Evolutionary conservation across 108 stramenopile genomes (phyloP).

Genomic region (Cyclotella cryptica): DNA sequence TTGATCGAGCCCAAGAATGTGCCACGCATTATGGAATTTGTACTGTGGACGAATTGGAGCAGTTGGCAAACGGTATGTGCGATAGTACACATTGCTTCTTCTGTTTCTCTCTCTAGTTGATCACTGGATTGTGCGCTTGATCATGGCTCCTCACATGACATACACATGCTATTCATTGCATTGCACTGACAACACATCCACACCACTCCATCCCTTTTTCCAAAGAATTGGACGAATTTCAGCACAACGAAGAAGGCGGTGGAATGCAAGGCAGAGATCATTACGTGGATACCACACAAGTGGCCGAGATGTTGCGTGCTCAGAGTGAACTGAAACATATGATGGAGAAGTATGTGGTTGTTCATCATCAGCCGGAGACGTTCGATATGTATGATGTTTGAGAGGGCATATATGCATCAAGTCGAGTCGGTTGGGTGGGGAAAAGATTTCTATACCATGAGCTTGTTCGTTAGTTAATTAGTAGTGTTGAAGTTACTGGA

Average conservation of each 20-base stretch:
- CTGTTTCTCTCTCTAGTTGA: no score
- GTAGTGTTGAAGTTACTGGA: no score
- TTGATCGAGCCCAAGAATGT: constrained; percentile 26
- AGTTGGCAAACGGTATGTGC: constrained; percentile 15
- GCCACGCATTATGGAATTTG: constrained; percentile 28
- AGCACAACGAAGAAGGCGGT: constrained; percentile 8
- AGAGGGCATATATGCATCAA: neutral
- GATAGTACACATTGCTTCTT: neutral
- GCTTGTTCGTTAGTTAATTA: no score
- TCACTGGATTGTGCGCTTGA: no score
- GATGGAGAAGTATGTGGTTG: constrained; percentile 27
- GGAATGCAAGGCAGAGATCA: constrained; percentile 29
- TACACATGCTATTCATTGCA: no score
- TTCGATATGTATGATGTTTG: constrained; percentile 33
- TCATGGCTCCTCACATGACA: no score
- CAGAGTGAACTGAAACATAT: constrained; percentile 28
- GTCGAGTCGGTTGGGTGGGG: neutral
- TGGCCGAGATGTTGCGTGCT: constrained; percentile 23
- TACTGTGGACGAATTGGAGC: constrained; percentile 20
- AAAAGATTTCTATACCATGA: no score
- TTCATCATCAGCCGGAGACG: constrained; percentile 16
- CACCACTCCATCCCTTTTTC: neutral
- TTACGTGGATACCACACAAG: constrained; percentile 20
- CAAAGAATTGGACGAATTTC: constrained; percentile 23
- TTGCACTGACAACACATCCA: no score